Evolutionary conservation across 805 yeast species (phyloP).

Genomic region (Yamadazyma sp.): DNA sequence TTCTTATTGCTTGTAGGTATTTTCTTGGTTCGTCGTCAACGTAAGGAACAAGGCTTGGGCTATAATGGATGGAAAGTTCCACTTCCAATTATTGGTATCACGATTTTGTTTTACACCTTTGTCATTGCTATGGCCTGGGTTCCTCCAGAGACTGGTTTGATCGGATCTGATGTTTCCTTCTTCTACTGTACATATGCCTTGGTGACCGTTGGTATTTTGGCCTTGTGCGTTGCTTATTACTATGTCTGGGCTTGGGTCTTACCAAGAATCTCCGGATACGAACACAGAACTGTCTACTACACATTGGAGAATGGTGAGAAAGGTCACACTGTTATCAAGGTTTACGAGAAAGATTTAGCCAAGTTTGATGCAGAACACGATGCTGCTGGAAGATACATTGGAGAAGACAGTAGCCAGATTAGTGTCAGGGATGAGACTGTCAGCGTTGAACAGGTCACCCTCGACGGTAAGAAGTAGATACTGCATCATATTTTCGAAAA

Average conservation of each 20-base stretch:
- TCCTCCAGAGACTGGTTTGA: conserved; percentile 36
- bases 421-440: neutral
- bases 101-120: conserved; percentile 32
- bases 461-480: neutral
- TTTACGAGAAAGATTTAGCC: conserved; percentile 26
- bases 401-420: conserved; percentile 1
- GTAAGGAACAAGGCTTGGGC: conserved; percentile 35
- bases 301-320: conserved; percentile 35
- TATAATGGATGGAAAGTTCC: conserved; percentile 34
- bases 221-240: conserved; percentile 34
- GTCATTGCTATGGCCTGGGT: conserved; percentile 45
- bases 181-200: conserved; percentile 45
- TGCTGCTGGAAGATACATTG: conserved; percentile 3
- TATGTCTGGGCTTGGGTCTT: conserved; percentile 35
- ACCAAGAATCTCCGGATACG: conserved; percentile 32
- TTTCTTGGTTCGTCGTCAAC: conserved; percentile 26
- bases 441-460: neutral
- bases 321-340: conserved; percentile 41
- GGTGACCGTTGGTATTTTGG: conserved; percentile 33
- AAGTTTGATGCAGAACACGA: conserved; percentile 4
- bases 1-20: conserved; percentile 27
- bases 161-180: conserved; percentile 43
- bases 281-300: conserved; percentile 30
- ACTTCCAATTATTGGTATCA: conserved; percentile 30
- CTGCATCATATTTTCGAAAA: neutral